These are phyloP conservation scores for Podaxis sp. DNA, from an alignment of 768 basidiomycete genomes.

Conservation along the genomic window DNA sequence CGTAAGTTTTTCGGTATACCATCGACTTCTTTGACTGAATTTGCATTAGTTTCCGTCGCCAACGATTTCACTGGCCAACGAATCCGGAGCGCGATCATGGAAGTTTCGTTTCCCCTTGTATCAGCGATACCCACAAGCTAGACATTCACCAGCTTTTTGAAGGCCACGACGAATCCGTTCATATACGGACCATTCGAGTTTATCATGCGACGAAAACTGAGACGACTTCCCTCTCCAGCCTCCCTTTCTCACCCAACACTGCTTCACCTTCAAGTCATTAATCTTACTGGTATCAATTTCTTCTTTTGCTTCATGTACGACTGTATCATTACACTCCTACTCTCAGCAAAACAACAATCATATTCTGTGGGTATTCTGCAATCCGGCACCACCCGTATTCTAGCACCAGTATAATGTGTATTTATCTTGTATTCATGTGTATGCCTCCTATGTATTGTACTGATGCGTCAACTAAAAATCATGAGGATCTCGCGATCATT, in stretches of 20 bases:
- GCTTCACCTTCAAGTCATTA: conserved; percentile 4
- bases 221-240: conserved; percentile 9
- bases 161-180: conserved; percentile 39
- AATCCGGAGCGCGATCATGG: conserved; percentile 26
- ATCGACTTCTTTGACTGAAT: neutral
- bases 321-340: neutral
- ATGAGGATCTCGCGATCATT: neutral
- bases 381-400: neutral
- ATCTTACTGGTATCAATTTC: neutral
- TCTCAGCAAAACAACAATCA: neutral
- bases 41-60: conserved; percentile 55
- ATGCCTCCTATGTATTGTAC: neutral
- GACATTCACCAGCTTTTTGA: conserved; percentile 11
- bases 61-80: conserved; percentile 68
- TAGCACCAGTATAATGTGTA: neutral
- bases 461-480: neutral
- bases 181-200: conserved; percentile 51
- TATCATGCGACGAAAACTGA: conserved; percentile 45
- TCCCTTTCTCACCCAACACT: neutral
- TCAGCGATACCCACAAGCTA: neutral
- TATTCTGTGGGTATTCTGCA: neutral
- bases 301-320: neutral
- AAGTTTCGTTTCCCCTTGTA: conserved; percentile 13
- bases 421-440: neutral
- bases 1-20: conserved; percentile 33